Conservation (phyloP, 306 rosid genomes). For the Quercus robur region DNA sequence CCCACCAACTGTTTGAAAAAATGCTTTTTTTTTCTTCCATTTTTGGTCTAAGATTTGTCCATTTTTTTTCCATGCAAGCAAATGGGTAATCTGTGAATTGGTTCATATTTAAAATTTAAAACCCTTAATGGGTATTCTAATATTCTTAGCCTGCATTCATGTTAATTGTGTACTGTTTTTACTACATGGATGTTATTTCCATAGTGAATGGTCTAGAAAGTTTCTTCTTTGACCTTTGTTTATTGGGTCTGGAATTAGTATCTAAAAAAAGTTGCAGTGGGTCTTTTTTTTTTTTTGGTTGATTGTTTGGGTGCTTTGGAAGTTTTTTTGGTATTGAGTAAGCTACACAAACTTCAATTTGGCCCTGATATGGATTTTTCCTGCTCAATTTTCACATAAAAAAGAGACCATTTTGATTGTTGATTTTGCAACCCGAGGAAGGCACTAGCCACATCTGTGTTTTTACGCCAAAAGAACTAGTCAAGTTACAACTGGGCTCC, state of each 20-base stretch:
- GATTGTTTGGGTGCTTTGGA: background rate
- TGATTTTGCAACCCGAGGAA: background rate
- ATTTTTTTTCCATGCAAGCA: background rate
- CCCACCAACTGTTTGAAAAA: constrained; percentile 26
- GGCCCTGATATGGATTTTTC: background rate
- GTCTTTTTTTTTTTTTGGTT: background rate
- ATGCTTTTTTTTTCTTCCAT: background rate
- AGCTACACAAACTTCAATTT: background rate
- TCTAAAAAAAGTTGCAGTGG: background rate
- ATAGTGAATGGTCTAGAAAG: background rate
- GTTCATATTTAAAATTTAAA: background rate
- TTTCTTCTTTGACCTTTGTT: background rate
- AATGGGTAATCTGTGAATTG: background rate
- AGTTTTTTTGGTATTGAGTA: background rate
- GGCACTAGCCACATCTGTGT: too few species aligned
- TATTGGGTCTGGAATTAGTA: background rate
- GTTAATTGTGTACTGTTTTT: background rate
- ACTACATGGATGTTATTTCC: background rate
- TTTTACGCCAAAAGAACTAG: too few species aligned
- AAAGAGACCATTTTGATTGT: background rate
- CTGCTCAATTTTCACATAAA: background rate
- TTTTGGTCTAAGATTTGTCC: background rate
- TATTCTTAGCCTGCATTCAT: background rate
- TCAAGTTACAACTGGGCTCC: too few species aligned
- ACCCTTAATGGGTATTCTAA: background rate